phyloP scores from a whole-genome alignment of 2,329 filamentous ascomycete species.

The Lecanosticta acicola region DNA sequence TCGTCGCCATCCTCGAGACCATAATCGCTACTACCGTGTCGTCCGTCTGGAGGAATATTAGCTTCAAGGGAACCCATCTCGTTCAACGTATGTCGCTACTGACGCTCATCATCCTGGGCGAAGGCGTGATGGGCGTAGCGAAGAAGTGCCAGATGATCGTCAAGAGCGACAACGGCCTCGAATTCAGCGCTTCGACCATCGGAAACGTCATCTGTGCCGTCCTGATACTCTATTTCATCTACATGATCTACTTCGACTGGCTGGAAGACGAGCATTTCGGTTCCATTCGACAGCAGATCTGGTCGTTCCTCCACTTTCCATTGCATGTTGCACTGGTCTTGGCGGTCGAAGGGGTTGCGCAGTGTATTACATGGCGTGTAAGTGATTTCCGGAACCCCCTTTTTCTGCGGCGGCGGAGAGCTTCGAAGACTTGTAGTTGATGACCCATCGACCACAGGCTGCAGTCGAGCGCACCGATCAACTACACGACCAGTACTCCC shows the following conservation, averaged over 20 bases:
- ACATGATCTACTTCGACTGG: conserved; percentile 26
- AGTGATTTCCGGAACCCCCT: conserved; percentile 15
- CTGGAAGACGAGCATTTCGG: conserved; percentile 21
- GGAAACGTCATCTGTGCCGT: conserved; percentile 32
- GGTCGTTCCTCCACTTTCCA: conserved; percentile 24
- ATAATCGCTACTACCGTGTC: conserved; percentile 30
- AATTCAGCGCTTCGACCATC: conserved; percentile 23
- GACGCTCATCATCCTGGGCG: conserved; percentile 37
- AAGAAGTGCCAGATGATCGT: conserved; percentile 33
- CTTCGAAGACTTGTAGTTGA: no score
- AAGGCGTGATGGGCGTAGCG: conserved; percentile 36
- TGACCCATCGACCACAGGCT: not conserved
- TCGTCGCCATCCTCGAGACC: conserved; percentile 34
- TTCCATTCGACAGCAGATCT: conserved; percentile 21
- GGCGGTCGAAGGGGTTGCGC: conserved; percentile 23
- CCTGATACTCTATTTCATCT: conserved; percentile 30
- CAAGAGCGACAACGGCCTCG: conserved; percentile 18
- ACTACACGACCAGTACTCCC: not conserved
- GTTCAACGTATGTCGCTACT: conserved; percentile 36
- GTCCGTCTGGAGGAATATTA: conserved; percentile 31
- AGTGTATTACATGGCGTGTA: conserved; percentile 32
- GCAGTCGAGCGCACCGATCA: not conserved
- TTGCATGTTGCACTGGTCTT: conserved; percentile 19
- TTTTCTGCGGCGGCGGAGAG: no score
- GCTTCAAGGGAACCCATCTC: conserved; percentile 37